Evolutionary conservation across 345 rosid genomes (phyloP).

Genomic region (Hibiscus tridactylites): DNA sequence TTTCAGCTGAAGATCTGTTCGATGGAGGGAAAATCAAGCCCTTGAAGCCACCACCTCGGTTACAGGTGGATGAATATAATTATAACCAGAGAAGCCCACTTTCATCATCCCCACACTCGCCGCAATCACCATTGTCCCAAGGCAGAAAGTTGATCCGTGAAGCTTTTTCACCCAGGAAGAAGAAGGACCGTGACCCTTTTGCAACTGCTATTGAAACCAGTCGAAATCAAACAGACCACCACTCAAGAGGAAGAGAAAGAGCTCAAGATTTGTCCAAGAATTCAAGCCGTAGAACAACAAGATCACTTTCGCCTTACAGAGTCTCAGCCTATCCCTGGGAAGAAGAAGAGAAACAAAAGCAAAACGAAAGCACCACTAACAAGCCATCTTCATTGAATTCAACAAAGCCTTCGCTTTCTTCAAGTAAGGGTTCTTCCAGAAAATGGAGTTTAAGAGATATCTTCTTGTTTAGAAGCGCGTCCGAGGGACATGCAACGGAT

Average conservation of each 20-base stretch:
- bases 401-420: constrained; percentile 8
- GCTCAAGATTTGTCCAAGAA: constrained; percentile 16
- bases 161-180: constrained; percentile 49
- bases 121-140: constrained; percentile 43
- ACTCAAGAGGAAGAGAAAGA: constrained; percentile 44
- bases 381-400: constrained; percentile 18
- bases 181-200: constrained; percentile 37
- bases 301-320: constrained; percentile 74
- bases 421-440: constrained; percentile 42
- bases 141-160: constrained; percentile 45
- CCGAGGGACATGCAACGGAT: constrained; percentile 68
- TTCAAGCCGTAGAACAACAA: constrained; percentile 40
- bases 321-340: constrained; percentile 79
- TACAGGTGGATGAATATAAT: constrained; percentile 21
- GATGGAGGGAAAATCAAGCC: constrained; percentile 68
- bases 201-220: constrained; percentile 30
- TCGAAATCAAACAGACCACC: constrained; percentile 20
- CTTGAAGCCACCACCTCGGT: constrained; percentile 56
- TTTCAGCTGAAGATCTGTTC: constrained; percentile 65
- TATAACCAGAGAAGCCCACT: constrained; percentile 18
- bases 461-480: constrained; percentile 76
- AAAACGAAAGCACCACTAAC: constrained; percentile 9
- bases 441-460: constrained; percentile 79
- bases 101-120: constrained; percentile 37
- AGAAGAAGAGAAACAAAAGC: constrained; percentile 38